These are phyloP conservation scores for Fusarium cyanostomum DNA, from an alignment of 2,329 filamentous ascomycete genomes.

Conservation along the genomic window DNA sequence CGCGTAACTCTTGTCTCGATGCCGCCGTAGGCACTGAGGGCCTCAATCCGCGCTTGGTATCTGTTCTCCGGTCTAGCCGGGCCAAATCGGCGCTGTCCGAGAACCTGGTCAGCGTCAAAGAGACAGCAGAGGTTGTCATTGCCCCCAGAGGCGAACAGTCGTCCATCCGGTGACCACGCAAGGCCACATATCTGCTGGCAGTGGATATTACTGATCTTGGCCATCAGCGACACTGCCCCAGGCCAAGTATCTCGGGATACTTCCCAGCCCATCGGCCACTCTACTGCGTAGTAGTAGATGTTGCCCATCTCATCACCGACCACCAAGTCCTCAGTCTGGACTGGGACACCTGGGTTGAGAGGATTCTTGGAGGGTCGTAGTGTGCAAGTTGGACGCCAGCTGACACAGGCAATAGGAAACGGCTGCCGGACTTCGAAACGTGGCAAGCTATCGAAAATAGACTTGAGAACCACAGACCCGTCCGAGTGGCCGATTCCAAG, in stretches of 20 bases:
- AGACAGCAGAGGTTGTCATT: constrained; percentile 93
- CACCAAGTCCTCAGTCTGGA: constrained; percentile 82
- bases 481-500: constrained; percentile 85
- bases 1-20: constrained; percentile 23
- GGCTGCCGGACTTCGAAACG: constrained; percentile 81
- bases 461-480: constrained; percentile 80
- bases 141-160: constrained; percentile 83
- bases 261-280: constrained; percentile 78
- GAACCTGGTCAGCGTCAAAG: constrained; percentile 74
- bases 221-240: constrained; percentile 80
- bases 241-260: constrained; percentile 74
- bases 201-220: constrained; percentile 77
- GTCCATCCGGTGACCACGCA: constrained; percentile 83
- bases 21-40: constrained; percentile 12
- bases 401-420: constrained; percentile 78
- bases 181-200: constrained; percentile 92
- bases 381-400: constrained; percentile 76
- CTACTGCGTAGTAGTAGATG: constrained; percentile 88
- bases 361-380: constrained; percentile 62
- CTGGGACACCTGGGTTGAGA: constrained; percentile 56
- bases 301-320: constrained; percentile 86
- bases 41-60: constrained; percentile 9
- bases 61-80: not conserved
- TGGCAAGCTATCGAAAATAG: constrained; percentile 73
- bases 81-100: constrained; percentile 40